These are phyloP conservation scores for Pisolithus tinctorius DNA, from an alignment of 768 basidiomycete genomes.

Conservation along the genomic window DNA sequence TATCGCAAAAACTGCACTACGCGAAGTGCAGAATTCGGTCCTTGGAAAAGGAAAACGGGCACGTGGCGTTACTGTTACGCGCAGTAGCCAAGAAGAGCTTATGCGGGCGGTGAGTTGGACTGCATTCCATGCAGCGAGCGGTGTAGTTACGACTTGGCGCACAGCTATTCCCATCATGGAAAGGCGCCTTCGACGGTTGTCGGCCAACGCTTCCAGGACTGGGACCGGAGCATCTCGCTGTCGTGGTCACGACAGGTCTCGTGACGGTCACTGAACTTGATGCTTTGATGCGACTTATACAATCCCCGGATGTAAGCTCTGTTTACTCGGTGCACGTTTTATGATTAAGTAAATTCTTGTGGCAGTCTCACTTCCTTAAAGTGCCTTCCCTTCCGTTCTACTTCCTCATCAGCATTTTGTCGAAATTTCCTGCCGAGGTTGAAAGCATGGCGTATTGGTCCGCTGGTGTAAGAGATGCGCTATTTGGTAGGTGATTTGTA, in stretches of 20 bases:
- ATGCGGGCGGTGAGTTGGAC: constrained; percentile 63
- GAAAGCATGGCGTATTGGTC: constrained; percentile 78
- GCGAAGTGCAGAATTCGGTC: constrained; percentile 46
- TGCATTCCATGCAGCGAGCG: neutral
- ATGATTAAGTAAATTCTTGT: constrained; percentile 8
- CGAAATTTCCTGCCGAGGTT: constrained; percentile 71
- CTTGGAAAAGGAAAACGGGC: constrained; percentile 74
- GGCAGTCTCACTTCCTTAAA: constrained; percentile 80
- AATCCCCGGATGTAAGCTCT: constrained; percentile 65
- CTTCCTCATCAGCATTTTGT: constrained; percentile 64
- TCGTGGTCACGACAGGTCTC: constrained; percentile 57
- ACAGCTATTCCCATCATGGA: constrained; percentile 78
- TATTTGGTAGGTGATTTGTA: constrained; percentile 50
- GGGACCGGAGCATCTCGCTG: constrained; percentile 48
- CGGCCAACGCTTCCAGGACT: constrained; percentile 63
- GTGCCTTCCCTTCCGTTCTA: constrained; percentile 78
- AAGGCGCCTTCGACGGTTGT: constrained; percentile 63
- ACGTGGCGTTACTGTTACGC: constrained; percentile 77
- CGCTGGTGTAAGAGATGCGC: constrained; percentile 47
- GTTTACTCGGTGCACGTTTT: neutral
- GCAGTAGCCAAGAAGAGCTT: constrained; percentile 73
- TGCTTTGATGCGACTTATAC: constrained; percentile 61
- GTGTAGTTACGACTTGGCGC: constrained; percentile 3
- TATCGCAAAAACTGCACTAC: constrained; percentile 59
- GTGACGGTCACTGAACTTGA: constrained; percentile 63